Evolutionary conservation across 176 grass and related monocot species (phyloP), one percentile per base, ranked within the genome.

Genomic region (Lolium multiflorum): DNA sequence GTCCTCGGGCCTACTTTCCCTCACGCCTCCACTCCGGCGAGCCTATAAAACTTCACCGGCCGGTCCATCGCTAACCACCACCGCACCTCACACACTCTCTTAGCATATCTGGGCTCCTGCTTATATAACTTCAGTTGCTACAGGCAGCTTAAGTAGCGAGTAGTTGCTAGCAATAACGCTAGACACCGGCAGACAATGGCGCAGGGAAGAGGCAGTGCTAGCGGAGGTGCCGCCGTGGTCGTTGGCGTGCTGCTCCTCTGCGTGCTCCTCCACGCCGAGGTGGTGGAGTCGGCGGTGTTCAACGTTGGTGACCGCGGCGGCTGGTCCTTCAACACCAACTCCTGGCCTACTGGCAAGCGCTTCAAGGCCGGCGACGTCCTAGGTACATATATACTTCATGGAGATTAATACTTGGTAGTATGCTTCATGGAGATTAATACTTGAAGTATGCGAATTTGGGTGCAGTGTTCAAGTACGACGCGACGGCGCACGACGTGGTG

Each of bases 291-390:
- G 52, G 90, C 86, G 4, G 80, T 92, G 44, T 90, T 80, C 89
- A 90, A 70, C 58, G 90, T 95, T 16, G 93, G 93, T 22, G 93
- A 89, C 80, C 11, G 86, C 20, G 46, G 82, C 20, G 83, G 91
- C 5, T 95, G 93, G 93, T 84, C 39, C 51, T 82, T 91, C 85
- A 81, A 64, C 80, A 10, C 56, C 59, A 62, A 59, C 25, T 52
- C 15, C 46, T 95, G 93, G 93, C 50, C 85, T 22, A 81, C 22
- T 7, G 93, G 93, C 55, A 95, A 92, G 93, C 82, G 67, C 74
- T 95, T 95, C 84, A 89, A 64, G 67, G 84, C 88, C 6, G 90
- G 93, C 8, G 93, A 95, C 48, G 78, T 86, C 64, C 84, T 94
- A 28, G 54, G 91, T 93, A 24, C 51, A 2, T 0, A 12, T n/a